These are phyloP conservation scores for Silene conica DNA, from an alignment of 148 eudicot genomes.

Conservation along the genomic window DNA sequence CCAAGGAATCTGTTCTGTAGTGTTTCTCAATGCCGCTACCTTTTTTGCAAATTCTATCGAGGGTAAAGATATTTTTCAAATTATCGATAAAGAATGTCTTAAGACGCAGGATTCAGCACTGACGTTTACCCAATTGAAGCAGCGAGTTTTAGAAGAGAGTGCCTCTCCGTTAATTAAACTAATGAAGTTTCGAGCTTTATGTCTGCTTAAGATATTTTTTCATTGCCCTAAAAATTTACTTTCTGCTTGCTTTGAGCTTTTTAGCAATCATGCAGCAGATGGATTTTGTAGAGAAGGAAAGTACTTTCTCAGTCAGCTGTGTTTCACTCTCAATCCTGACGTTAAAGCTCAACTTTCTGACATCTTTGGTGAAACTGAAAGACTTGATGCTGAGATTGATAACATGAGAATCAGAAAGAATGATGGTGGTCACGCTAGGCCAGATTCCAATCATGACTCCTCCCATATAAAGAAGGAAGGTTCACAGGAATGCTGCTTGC, in stretches of 20 bases:
- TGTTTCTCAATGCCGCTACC: slow-evolving; percentile 59
- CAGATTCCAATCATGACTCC: slow-evolving; percentile 28
- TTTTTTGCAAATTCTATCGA: slow-evolving; percentile 70
- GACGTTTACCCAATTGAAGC: slow-evolving; percentile 43
- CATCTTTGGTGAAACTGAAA: slow-evolving; percentile 26
- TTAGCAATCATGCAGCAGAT: slow-evolving; percentile 44
- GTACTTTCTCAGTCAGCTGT: slow-evolving; percentile 60
- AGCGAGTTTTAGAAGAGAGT: slow-evolving; percentile 45
- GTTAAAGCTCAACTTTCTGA: slow-evolving; percentile 21
- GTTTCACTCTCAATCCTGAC: slow-evolving; percentile 34
- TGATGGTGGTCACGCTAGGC: slow-evolving; percentile 17
- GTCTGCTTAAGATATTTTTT: slow-evolving; percentile 71
- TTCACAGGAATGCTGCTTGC: slow-evolving; percentile 50
- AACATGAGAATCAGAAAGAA: slow-evolving; percentile 21
- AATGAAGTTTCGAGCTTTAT: slow-evolving; percentile 58
- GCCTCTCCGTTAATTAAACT: slow-evolving; percentile 42
- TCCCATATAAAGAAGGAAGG: slow-evolving; percentile 25
- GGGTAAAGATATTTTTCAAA: slow-evolving; percentile 67
- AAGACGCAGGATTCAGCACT: slow-evolving; percentile 51
- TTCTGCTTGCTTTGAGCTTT: slow-evolving; percentile 72
- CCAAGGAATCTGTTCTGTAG: slow-evolving; percentile 73
- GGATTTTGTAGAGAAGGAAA: slow-evolving; percentile 49
- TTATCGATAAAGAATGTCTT: slow-evolving; percentile 49
- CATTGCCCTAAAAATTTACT: slow-evolving; percentile 67
- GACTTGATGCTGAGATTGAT: slow-evolving; percentile 25